Conservation (phyloP, 2,329 filamentous ascomycete species). For the Clarireedia paspali region DNA sequence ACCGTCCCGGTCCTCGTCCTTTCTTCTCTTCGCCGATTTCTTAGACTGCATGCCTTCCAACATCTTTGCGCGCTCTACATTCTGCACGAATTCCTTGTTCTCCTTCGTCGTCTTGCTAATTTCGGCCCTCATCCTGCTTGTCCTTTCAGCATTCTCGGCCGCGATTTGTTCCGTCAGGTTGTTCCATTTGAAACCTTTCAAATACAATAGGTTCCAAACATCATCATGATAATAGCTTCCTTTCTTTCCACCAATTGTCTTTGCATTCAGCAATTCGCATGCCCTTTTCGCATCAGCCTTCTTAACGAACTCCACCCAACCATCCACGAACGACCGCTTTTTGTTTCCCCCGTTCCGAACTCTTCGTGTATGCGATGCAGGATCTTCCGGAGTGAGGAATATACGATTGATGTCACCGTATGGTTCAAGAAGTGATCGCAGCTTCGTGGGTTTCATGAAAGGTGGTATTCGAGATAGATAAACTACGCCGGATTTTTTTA, state of each 20-base stretch:
- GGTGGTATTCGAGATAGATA: conserved; percentile 80
- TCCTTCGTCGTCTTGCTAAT: conserved; percentile 68
- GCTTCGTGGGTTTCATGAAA: conserved; percentile 78
- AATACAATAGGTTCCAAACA: conserved; percentile 76
- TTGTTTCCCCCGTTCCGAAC: conserved; percentile 72
- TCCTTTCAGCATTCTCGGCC: conserved; percentile 72
- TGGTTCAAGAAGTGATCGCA: conserved; percentile 65
- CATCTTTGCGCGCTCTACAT: conserved; percentile 75
- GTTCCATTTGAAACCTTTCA: conserved; percentile 78
- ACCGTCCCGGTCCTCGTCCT: conserved; percentile 24
- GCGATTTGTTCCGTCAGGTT: conserved; percentile 70
- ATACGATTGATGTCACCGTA: conserved; percentile 72
- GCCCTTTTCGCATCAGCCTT: conserved; percentile 73
- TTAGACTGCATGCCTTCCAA: conserved; percentile 64
- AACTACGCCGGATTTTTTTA: conserved; percentile 69
- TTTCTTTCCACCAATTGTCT: conserved; percentile 77
- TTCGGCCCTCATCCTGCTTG: conserved; percentile 68
- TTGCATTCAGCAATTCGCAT: conserved; percentile 68
- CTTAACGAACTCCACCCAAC: conserved; percentile 75
- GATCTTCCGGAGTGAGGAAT: conserved; percentile 72
- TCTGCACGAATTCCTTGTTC: conserved; percentile 73
- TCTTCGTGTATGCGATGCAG: conserved; percentile 55
- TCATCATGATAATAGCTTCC: conserved; percentile 77
- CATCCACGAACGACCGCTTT: conserved; percentile 73
- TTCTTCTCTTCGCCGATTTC: conserved; percentile 39